Percentiles rank a stretch among this genome's conserved stretches.
Evolutionary conservation across 225 moss, liverwort and hornwort genomes (phyloP).

Genomic region (Marchantia paleacea): DNA sequence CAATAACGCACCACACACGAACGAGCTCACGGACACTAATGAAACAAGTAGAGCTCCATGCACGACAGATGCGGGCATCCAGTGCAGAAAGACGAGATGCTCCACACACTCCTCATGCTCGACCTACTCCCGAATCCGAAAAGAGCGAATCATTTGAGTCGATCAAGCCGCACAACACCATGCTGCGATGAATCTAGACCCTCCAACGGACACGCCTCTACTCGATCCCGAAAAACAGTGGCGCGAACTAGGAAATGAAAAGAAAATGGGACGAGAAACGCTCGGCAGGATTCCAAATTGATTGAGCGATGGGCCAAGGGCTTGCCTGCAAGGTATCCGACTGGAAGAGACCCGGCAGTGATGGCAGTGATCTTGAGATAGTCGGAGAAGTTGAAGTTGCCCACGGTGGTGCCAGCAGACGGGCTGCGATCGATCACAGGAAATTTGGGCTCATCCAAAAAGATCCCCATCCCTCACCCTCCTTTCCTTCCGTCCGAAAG

Average conservation of each 20-base stretch:
- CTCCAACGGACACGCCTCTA: background rate
- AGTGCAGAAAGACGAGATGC: background rate
- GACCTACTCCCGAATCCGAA: too few relatives aligned
- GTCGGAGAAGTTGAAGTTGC: slow-evolving; percentile 79
- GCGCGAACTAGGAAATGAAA: background rate
- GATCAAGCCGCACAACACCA: background rate
- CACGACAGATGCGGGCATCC: background rate
- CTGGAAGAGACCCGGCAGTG: slow-evolving; percentile 77
- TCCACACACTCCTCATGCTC: too few relatives aligned
- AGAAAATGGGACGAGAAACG: background rate
- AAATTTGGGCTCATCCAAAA: slow-evolving; percentile 83
- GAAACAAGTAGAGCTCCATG: background rate
- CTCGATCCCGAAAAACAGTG: background rate
- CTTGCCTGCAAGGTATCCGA: slow-evolving; percentile 81
- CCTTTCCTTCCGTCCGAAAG: background rate
- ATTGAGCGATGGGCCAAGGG: background rate
- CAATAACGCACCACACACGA: too few relatives aligned
- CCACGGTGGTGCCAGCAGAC: slow-evolving; percentile 65
- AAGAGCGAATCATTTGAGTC: background rate
- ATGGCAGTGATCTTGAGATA: slow-evolving; percentile 82
- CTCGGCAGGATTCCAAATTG: background rate
- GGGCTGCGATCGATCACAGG: slow-evolving; percentile 90
- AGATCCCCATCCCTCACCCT: slow-evolving; percentile 55
- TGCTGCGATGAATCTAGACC: background rate
- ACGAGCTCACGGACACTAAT: background rate